Base-by-base conservation (phyloP, 768 basidiomycete genomes). In the Ramaria rubella region DNA sequence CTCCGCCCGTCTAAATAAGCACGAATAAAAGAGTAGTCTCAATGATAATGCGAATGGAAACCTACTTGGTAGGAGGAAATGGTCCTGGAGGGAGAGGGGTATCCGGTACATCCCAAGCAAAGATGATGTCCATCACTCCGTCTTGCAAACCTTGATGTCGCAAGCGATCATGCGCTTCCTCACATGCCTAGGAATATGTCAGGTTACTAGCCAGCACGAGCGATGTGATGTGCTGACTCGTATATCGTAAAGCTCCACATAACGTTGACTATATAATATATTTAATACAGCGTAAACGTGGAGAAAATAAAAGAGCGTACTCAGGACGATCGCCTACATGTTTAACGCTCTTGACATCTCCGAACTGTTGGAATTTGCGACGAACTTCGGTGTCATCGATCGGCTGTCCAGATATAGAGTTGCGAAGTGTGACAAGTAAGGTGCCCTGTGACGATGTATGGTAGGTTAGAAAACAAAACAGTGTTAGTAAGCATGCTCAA, bases 221-320 rank as follows among this genome's bases (percentile, higher is more conserved):
- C 31, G 5, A 51, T 23, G 1, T 1, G 2, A 15, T 38, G 63
- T 23, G 49, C 83, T 68, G 61, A 89, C 92, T 68, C 92, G 74
- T 23, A 81, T 90, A 66, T 99, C 96, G 66, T 86, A 99, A 66
- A 84, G 94, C 67, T 98, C 94, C n/a, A 98, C 87, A 61, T 90
- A 84, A 58, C 90, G 85, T 63, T 91, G 88, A 62, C 93, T 97
- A 58, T 7, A 27, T 26, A 53, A 49, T 11, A 51, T 34, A 43
- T 19, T 36, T 60, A n/a, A 64, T 58, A 26, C 52, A 57, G 54
- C 24, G 12, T 14, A 11, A 50, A 21, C 5, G 24, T 12, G 0
- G 40, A 38, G 23, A 29, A 33, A 55, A 45, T 59, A 49, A 7
- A 58, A 34, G 34, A 54, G 82, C 86, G 33, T 55, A 73, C 69